Evolutionary conservation across 2,329 filamentous ascomycete species (phyloP).

Genomic region (Xylaria sp.): DNA sequence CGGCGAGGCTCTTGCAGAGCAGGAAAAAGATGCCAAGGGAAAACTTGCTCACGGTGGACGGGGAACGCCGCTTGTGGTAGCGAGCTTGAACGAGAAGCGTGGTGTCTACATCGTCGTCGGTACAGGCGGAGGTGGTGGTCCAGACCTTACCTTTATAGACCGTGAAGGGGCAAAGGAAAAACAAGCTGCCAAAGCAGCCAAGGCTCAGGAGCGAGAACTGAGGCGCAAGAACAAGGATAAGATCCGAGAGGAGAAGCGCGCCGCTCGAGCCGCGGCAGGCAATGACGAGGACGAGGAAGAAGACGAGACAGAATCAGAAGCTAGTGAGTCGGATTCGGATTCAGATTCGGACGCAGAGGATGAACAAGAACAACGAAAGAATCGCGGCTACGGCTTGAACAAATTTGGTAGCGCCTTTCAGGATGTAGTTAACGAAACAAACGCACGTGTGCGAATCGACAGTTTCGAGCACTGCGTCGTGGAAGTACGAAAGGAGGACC

Average conservation of each 20-base stretch:
- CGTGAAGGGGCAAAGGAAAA: conserved; percentile 72
- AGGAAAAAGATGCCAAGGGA: conserved; percentile 81
- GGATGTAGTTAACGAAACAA: conserved; percentile 92
- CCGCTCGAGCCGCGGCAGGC: conserved; percentile 62
- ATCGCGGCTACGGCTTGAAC: conserved; percentile 80
- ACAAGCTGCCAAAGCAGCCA: conserved; percentile 70
- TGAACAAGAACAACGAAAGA: conserved; percentile 62
- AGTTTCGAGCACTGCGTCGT: conserved; percentile 98
- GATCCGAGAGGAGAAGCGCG: conserved; percentile 69
- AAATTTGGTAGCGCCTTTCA: conserved; percentile 95
- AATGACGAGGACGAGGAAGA: conserved; percentile 59
- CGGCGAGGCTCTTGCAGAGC: conserved; percentile 88
- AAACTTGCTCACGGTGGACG: conserved; percentile 73
- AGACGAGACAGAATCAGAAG: conserved; percentile 61
- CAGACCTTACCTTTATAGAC: conserved; percentile 75
- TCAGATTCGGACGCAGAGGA: conserved; percentile 60
- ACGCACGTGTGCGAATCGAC: conserved; percentile 88
- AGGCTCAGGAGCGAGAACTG: conserved; percentile 70
- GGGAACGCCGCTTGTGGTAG: conserved; percentile 88
- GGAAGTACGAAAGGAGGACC: conserved; percentile 96
- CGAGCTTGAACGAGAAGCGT: conserved; percentile 85
- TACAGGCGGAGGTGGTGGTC: conserved; percentile 85
- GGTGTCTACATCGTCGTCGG: conserved; percentile 94
- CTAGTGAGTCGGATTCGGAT: conserved; percentile 61
- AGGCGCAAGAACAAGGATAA: conserved; percentile 66